Evolutionary conservation across 2,329 filamentous ascomycete genomes (phyloP).

Genomic region (Diaporthe sp.): DNA sequence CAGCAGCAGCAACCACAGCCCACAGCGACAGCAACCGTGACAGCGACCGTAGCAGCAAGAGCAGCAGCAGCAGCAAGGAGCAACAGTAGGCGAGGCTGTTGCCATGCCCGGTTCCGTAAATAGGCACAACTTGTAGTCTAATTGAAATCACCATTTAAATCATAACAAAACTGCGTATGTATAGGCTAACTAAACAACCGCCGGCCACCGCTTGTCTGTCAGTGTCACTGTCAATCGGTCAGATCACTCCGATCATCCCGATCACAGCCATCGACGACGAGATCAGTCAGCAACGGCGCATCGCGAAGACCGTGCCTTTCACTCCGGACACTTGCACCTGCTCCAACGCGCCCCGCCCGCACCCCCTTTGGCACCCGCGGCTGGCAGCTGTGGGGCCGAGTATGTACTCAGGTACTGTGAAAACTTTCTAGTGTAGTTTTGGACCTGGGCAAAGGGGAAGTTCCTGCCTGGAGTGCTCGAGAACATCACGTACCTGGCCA

Average conservation of each 20-base stretch:
- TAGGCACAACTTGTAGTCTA: neutral
- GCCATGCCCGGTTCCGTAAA: neutral
- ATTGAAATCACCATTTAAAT: neutral
- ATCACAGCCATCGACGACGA: neutral
- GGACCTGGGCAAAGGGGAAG: neutral
- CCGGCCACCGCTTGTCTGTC: slow-evolving; percentile 1
- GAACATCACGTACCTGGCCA: too few relatives aligned
- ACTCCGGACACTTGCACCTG: neutral
- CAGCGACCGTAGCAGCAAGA: neutral
- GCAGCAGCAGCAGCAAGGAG: neutral
- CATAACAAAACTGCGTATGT: neutral
- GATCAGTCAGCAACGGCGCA: neutral
- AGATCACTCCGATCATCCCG: neutral
- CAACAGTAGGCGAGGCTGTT: slow-evolving; percentile 1
- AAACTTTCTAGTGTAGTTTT: neutral
- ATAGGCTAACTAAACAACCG: neutral
- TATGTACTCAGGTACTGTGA: too few relatives aligned
- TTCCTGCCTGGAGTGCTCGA: neutral
- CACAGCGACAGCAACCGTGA: neutral
- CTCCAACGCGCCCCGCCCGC: too few relatives aligned
- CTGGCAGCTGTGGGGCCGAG: neutral
- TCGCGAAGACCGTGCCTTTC: too few relatives aligned
- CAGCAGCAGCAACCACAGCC: too few relatives aligned
- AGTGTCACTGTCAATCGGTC: neutral
- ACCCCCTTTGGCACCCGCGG: neutral